These are phyloP conservation scores for Suillus placidus DNA, from an alignment of 768 basidiomycete genomes.

Conservation along the genomic window DNA sequence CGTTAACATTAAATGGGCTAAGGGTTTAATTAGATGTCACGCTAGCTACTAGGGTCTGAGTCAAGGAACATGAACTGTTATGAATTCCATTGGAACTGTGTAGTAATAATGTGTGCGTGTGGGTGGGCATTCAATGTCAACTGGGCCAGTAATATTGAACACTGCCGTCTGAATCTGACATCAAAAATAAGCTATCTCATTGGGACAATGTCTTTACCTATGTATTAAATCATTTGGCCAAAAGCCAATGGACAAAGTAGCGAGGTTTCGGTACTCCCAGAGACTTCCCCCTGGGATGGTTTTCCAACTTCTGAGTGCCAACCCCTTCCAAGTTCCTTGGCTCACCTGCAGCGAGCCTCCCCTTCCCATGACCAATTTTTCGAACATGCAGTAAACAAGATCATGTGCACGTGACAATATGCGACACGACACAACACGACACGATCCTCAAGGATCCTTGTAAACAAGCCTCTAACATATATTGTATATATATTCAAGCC, in stretches of 20 bases:
- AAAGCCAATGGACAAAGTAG: not conserved
- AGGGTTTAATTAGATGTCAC: not conserved
- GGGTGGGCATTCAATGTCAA: no score
- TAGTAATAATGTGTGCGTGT: not conserved
- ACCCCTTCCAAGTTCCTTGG: not conserved
- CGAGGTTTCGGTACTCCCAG: not conserved
- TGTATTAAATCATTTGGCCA: not conserved
- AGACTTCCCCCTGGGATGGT: not conserved
- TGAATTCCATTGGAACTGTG: not conserved
- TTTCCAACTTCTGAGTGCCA: not conserved
- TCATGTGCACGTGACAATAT: no score
- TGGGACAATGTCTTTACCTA: not conserved
- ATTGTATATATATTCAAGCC: no score
- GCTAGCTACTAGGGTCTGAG: not conserved
- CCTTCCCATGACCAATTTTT: conserved; percentile 1
- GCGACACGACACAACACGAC: no score
- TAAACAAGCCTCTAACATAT: no score
- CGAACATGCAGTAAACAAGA: no score
- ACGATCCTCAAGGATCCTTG: no score
- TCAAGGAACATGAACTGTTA: not conserved
- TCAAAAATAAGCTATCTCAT: not conserved
- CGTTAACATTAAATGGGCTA: not conserved
- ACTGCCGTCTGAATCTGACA: not conserved
- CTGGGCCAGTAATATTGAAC: no score
- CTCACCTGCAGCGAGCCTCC: not conserved